phyloP scores from a whole-genome alignment of 768 basidiomycete species.

The Mycena alexandri region DNA sequence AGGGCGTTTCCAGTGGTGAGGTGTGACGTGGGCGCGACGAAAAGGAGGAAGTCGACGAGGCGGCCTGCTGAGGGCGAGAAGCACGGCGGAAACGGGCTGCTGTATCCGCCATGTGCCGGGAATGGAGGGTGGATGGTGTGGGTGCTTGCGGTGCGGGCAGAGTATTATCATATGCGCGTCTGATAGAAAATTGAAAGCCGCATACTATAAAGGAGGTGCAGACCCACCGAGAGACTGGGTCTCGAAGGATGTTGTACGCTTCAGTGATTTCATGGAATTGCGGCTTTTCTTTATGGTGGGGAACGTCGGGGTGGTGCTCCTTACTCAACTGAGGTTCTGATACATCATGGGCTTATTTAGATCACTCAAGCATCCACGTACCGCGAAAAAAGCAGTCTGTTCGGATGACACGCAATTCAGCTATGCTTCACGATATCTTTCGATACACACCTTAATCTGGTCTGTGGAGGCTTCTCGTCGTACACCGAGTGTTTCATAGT shows the following conservation, averaged over 20 bases:
- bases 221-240: conserved; percentile 34
- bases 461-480: conserved; percentile 8
- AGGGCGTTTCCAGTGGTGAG: conserved; percentile 17
- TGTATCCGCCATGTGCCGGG: conserved; percentile 34
- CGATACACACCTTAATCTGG: conserved; percentile 30
- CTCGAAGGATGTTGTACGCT: conserved; percentile 36
- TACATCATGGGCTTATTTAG: background rate
- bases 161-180: conserved; percentile 37
- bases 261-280: conserved; percentile 32
- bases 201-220: background rate
- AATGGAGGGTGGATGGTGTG: conserved; percentile 25
- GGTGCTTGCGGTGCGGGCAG: conserved; percentile 18
- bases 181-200: background rate
- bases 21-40: background rate
- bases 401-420: conserved; percentile 3
- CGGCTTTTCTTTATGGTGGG: conserved; percentile 30
- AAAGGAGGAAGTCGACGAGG: background rate
- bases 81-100: conserved; percentile 35
- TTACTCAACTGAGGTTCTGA: conserved; percentile 24
- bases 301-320: conserved; percentile 34
- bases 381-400: conserved; percentile 35
- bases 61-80: background rate
- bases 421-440: background rate
- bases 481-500: conserved; percentile 32
- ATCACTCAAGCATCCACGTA: background rate